Evolutionary conservation across 1,139 yeast genomes (phyloP), one percentile per base, ranked within the genome.

Genomic region (Magnusiomyces suaveolens): DNA sequence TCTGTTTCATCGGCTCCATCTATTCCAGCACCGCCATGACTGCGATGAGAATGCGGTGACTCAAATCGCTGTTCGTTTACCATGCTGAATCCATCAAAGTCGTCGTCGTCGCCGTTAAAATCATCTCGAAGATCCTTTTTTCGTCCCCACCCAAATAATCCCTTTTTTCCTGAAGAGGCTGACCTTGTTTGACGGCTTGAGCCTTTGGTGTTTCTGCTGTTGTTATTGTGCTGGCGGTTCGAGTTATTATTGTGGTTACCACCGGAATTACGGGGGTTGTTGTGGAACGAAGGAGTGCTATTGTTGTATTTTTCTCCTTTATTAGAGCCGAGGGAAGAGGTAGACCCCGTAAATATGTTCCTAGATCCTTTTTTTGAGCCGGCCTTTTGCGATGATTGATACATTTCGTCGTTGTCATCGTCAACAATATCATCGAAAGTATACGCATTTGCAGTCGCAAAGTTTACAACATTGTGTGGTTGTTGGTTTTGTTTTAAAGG

Each of bases 91-190:
- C 25, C 48, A 38, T 46, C 48, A 29, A 46, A 46, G 23, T 26
- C 36, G 18, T 47, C 50, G 16, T 47, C 50, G 20, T 47, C 50
- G 8, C 50, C 50, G 33, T 47, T 47, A 33, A 47, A 47, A 21
- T 47, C 50, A 29, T 47, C 50, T 18, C 21, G 43, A 2, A 47
- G 21, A 4, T 33, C 18, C 29, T 47, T 47, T 36, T 47, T 47
- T 16, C 50, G 20, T 20, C 50, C 38, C 32, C 26, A 47, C 16
- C 41, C 21, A 16, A 36, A 47, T 8, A 47, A 16, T 12, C 32
- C 50, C n/a, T 29, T 18, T 46, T 26, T 46, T 20, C n/a, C 23
- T n/a, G 48, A 46, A 18, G 23, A 20, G 25, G 20, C 20, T 21
- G 44, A 41, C 44, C 4, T 20, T 21, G 44, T 41, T 20, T 25